Conservation (phyloP, 768 basidiomycete species). For the Pleurotus citrinopileatus region DNA sequence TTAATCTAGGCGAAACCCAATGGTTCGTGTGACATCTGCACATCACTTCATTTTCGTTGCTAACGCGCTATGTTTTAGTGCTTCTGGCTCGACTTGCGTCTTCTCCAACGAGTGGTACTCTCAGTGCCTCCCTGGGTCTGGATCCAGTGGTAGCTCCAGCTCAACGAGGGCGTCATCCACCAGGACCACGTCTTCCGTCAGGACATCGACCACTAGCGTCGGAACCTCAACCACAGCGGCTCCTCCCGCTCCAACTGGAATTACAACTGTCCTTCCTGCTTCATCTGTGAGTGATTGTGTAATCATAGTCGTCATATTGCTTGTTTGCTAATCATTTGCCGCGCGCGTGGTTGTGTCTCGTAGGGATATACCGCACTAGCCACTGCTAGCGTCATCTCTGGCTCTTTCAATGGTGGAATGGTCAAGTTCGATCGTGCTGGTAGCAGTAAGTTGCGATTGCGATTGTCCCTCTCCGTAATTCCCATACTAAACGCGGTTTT, state of each 20-base stretch:
- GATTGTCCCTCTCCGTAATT: not conserved
- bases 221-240: not conserved
- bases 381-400: conserved; percentile 26
- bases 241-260: not conserved
- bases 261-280: not conserved
- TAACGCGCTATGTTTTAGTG: conserved; percentile 7
- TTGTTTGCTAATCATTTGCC: too few relatives aligned
- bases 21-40: conserved; percentile 8
- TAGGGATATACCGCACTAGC: conserved; percentile 26
- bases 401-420: conserved; percentile 26
- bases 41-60: not conserved
- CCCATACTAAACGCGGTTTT: not conserved
- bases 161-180: not conserved
- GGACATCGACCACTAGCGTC: not conserved
- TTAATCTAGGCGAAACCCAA: conserved; percentile 15
- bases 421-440: conserved; percentile 25
- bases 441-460: conserved; percentile 19
- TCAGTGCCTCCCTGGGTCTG: not conserved
- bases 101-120: not conserved
- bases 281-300: not conserved
- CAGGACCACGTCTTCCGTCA: not conserved
- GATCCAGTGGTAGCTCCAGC: not conserved
- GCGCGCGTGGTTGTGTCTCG: not conserved
- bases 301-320: too few relatives aligned
- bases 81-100: conserved; percentile 17